phyloP scores from a whole-genome alignment of 2,329 filamentous ascomycete species.

The Diplodia scrobiculata region DNA sequence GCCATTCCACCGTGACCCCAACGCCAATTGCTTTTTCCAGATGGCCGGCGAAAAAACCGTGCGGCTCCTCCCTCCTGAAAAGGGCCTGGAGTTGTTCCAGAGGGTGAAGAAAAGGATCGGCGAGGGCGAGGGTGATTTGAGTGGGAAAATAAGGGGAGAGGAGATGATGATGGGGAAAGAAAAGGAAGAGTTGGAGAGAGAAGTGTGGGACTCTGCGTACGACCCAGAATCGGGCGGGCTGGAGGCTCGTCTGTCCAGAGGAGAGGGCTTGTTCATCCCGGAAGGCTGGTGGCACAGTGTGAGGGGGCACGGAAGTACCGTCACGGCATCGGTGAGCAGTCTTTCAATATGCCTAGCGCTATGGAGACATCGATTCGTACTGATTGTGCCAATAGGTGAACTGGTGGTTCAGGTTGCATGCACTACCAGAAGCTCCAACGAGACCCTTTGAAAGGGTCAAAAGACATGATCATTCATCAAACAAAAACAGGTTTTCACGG shows the following conservation, averaged over 20 bases:
- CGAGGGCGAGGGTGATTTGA: slow-evolving; percentile 29
- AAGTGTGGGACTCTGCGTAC: slow-evolving; percentile 64
- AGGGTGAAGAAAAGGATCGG: slow-evolving; percentile 45
- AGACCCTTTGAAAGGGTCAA: background rate
- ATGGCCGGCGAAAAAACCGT: slow-evolving; percentile 72
- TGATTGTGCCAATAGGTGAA: slow-evolving; percentile 59
- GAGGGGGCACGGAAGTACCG: slow-evolving; percentile 60
- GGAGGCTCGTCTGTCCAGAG: slow-evolving; percentile 57
- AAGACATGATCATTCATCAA: background rate
- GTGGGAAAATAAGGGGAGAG: slow-evolving; percentile 65
- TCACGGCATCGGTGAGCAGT: slow-evolving; percentile 60
- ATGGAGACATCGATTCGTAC: slow-evolving; percentile 25
- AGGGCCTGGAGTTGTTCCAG: slow-evolving; percentile 65
- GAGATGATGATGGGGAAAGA: slow-evolving; percentile 92
- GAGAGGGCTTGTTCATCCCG: slow-evolving; percentile 77
- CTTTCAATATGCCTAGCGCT: background rate
- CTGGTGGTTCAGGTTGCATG: slow-evolving; percentile 73
- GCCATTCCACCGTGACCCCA: slow-evolving; percentile 87
- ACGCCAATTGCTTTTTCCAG: slow-evolving; percentile 90
- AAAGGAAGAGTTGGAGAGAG: slow-evolving; percentile 64
- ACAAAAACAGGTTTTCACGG: too few relatives aligned
- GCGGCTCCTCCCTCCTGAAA: slow-evolving; percentile 66
- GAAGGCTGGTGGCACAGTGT: slow-evolving; percentile 87
- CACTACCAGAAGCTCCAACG: background rate
- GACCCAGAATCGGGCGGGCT: slow-evolving; percentile 34